These are phyloP conservation scores for Macrolepiota fuliginosa DNA, from an alignment of 768 basidiomycete species.

Conservation along the genomic window DNA sequence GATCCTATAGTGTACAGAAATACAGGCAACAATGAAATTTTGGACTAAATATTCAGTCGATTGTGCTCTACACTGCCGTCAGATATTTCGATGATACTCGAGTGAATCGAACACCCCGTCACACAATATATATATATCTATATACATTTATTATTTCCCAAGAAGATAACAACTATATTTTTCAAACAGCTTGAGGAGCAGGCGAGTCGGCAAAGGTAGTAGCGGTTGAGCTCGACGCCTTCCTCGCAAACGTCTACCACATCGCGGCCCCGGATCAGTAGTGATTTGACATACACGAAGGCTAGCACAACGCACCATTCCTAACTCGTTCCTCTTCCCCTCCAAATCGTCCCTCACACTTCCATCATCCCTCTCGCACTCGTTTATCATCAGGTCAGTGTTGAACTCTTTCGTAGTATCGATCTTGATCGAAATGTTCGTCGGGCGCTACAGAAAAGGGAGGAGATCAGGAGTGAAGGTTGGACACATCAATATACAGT, in stretches of 20 bases:
- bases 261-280: neutral
- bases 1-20: no score
- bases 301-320: constrained; percentile 7
- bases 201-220: constrained; percentile 1
- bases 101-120: no score
- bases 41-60: no score
- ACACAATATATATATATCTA: no score
- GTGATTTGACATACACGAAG: neutral
- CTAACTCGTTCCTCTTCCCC: constrained; percentile 3
- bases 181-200: neutral
- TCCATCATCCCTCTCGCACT: constrained; percentile 23
- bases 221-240: constrained; percentile 4
- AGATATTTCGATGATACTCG: no score
- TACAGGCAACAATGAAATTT: no score
- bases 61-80: no score
- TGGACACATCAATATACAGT: neutral
- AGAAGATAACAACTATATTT: neutral
- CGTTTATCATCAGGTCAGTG: constrained; percentile 34
- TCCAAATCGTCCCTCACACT: neutral
- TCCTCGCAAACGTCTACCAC: constrained; percentile 7
- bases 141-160: neutral
- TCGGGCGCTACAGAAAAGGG: constrained; percentile 29
- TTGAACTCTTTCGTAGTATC: constrained; percentile 51
- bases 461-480: neutral
- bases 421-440: constrained; percentile 54